phyloP scores from a whole-genome alignment of 768 basidiomycete species.

The Amylocystis lapponica region DNA sequence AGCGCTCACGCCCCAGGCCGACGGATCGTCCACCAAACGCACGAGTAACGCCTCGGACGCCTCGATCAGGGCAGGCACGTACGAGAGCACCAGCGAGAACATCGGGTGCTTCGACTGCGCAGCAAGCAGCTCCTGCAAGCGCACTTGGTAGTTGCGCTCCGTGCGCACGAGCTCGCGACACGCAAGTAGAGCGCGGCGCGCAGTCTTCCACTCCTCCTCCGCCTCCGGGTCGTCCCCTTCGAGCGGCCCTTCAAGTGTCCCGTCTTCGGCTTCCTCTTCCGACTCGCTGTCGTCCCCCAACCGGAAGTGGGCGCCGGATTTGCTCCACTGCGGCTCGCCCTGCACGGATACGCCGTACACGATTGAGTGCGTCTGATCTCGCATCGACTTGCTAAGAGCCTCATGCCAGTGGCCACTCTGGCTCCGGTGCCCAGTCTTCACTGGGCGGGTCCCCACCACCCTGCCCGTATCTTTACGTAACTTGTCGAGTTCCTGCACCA shows the following conservation, averaged over 20 bases:
- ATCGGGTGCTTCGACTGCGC: conserved; percentile 38
- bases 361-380: conserved; percentile 10
- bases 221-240: conserved; percentile 13
- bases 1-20: conserved; percentile 56
- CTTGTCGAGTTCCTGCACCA: conserved; percentile 25
- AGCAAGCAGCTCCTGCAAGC: conserved; percentile 30
- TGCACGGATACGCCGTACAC: conserved; percentile 10
- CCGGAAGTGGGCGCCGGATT: conserved; percentile 11
- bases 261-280: conserved; percentile 11
- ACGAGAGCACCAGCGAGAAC: conserved; percentile 45
- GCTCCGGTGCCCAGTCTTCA: conserved; percentile 2
- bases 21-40: conserved; percentile 55
- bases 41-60: conserved; percentile 47
- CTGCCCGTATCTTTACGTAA: conserved; percentile 20
- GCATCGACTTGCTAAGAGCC: conserved; percentile 2
- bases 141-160: conserved; percentile 38
- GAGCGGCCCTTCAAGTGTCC: conserved; percentile 3
- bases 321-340: neutral
- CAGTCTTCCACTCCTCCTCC: conserved; percentile 31
- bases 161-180: conserved; percentile 45
- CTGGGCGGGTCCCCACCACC: conserved; percentile 6
- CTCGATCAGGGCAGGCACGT: conserved; percentile 44
- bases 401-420: conserved; percentile 14
- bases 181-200: conserved; percentile 36
- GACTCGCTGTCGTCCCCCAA: conserved; percentile 15